Percentiles rank a stretch among this genome's conserved stretches.
phyloP scores from a whole-genome alignment of 108 stramenopile genomes.

The Skeletonema grethae region DNA sequence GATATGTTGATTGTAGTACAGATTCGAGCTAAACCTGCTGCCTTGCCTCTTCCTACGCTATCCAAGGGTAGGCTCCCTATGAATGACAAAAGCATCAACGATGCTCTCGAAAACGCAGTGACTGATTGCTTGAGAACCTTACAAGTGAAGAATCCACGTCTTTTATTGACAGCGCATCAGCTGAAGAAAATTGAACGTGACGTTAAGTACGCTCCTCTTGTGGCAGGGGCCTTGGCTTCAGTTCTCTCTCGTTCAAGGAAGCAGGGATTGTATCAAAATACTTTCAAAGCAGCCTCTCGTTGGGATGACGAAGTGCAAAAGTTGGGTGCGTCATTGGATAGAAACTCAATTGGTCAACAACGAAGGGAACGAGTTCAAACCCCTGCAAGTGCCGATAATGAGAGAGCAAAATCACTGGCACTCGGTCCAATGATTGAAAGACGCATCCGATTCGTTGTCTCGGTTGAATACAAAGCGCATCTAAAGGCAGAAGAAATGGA shows the following conservation, averaged over 20 bases:
- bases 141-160: slow-evolving; percentile 67
- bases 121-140: slow-evolving; percentile 70
- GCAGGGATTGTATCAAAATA: slow-evolving; percentile 12
- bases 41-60: slow-evolving; percentile 80
- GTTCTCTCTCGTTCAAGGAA: slow-evolving; percentile 53
- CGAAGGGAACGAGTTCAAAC: neutral
- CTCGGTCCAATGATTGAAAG: slow-evolving; percentile 2
- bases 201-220: slow-evolving; percentile 65
- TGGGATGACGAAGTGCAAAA: slow-evolving; percentile 39
- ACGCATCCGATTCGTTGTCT: slow-evolving; percentile 14
- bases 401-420: neutral
- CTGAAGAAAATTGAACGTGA: slow-evolving; percentile 73
- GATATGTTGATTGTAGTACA: slow-evolving; percentile 69
- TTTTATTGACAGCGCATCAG: slow-evolving; percentile 69
- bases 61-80: slow-evolving; percentile 85
- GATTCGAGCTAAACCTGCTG: slow-evolving; percentile 70
- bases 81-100: slow-evolving; percentile 66
- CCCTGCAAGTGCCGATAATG: neutral
- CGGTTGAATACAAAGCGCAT: neutral
- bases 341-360: neutral
- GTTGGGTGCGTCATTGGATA: neutral
- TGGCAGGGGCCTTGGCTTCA: slow-evolving; percentile 62
- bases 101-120: slow-evolving; percentile 66
- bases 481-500: slow-evolving; percentile 12
- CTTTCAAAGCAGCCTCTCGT: slow-evolving; percentile 12